Evolutionary conservation across 495 filamentous ascomycete species (phyloP).

Genomic region (Trypethelium eluteriae): DNA sequence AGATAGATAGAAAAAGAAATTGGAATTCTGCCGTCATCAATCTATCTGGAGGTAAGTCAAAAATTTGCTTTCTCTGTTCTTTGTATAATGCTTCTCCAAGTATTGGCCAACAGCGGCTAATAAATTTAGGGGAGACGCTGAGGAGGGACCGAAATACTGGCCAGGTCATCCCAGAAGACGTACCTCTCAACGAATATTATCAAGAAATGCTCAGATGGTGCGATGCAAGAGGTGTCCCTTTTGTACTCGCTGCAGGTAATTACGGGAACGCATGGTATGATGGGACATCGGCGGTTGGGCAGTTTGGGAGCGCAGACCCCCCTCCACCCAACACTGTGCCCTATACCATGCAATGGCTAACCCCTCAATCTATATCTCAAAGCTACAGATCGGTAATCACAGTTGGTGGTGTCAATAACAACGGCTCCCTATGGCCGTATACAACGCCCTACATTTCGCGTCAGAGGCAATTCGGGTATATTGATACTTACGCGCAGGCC

Average conservation of each 20-base stretch:
- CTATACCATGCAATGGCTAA: neutral
- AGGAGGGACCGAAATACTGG: neutral
- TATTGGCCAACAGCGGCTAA: neutral
- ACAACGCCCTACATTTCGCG: neutral
- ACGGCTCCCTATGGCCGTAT: neutral
- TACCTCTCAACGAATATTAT: slow-evolving; percentile 30
- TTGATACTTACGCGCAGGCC: neutral
- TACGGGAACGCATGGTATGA: neutral
- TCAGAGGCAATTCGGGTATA: neutral
- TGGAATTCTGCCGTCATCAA: neutral
- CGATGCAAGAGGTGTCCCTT: slow-evolving; percentile 33
- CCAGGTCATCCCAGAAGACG: neutral
- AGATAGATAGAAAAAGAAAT: neutral
- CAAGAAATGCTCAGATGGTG: slow-evolving; percentile 41
- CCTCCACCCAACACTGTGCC: neutral
- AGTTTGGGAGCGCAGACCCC: neutral
- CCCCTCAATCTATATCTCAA: neutral
- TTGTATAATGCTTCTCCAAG: too few relatives aligned
- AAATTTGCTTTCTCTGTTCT: too few relatives aligned
- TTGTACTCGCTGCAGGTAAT: slow-evolving; percentile 11
- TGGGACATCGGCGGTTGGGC: neutral
- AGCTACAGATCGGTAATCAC: neutral
- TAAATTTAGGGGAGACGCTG: neutral
- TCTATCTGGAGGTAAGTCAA: neutral
- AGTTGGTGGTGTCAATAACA: neutral